Evolutionary conservation across 2,329 filamentous ascomycete species (phyloP), one percentile per base, ranked within the genome.

Genomic region (Pezicula carpinea): DNA sequence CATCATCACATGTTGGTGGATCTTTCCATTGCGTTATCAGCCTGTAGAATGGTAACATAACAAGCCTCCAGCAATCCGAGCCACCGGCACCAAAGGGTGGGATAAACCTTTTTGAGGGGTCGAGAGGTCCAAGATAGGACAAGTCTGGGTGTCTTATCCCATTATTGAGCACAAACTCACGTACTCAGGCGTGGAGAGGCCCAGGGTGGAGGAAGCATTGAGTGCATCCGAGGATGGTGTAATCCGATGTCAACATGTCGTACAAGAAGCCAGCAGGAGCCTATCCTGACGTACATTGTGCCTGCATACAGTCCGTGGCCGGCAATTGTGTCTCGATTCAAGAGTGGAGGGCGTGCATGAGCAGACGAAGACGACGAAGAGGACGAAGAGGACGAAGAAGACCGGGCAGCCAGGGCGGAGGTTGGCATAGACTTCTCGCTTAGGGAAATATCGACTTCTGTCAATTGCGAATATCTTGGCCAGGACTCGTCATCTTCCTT

Each of bases 401-500:
- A 35, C 14, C 13, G 6, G 6, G 32, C 14, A 34, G 32, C 29
- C n/a, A n/a, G n/a, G n/a, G n/a, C n/a, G 10, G 23, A 29, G 26
- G 26, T 29, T 29, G 26, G 8, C 2, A 29, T 29, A 29, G 13
- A 29, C 26, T 29, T 35, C n/a, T 35, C 33, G 33, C 33, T 19
- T 40, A 23, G 14, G 38, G 6, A 8, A n/a, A 14, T 39, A 29
- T 29, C 23, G 23, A 6, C 11, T 26, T 8, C 23, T 23, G 8
- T 15, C 22, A 34, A 32, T 49, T 44, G 48, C 48, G 48, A 44
- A 41, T 40, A 14, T 39, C 17, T 41, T 32, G 34, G 49, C 49
- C 48, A 46, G 26, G 43, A 52, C 45, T 53, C 53, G 53, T 47
- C 53, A 55, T 55, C 49, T 36, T 32, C 18, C 23, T 19, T 52